Percentiles rank a stretch among this genome's conserved stretches.
Conservation (phyloP, 2,329 filamentous ascomycete species). For the Byssochlamys sp. region DNA sequence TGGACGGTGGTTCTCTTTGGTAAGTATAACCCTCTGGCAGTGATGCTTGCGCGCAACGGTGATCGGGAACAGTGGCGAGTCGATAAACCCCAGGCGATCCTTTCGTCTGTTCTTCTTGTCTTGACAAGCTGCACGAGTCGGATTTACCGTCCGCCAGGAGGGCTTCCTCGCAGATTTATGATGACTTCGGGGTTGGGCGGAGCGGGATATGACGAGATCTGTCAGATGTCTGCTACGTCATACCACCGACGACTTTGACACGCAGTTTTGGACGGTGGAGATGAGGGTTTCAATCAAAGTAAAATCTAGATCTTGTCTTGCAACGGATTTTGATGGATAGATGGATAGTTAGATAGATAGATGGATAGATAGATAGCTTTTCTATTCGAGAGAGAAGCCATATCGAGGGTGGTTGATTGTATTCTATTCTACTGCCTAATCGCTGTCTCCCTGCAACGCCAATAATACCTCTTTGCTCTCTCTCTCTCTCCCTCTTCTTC, state of each 20-base stretch:
- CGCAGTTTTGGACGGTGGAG: neutral
- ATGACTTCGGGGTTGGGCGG: neutral
- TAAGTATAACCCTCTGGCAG: neutral
- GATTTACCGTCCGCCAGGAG: neutral
- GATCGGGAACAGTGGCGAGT: neutral
- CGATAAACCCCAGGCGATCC: neutral
- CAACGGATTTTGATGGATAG: neutral
- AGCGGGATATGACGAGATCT: neutral
- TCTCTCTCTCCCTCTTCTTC: neutral
- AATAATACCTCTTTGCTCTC: neutral
- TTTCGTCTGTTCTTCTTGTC: neutral
- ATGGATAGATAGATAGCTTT: neutral
- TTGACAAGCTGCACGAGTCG: neutral
- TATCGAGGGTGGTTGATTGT: no score
- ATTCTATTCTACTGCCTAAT: neutral
- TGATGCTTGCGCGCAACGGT: neutral
- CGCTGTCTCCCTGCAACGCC: neutral
- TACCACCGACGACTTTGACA: neutral
- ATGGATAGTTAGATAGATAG: no score
- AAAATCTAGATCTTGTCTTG: neutral
- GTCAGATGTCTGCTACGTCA: constrained; percentile 1
- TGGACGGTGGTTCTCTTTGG: neutral
- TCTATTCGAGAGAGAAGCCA: neutral
- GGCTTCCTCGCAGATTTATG: neutral
- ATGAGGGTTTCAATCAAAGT: neutral